A percentile compares a stretch with the other conserved stretches of the same genome.
Conservation (phyloP, 202 grass and related monocot genomes). For the Alloteropsis angusta region DNA sequence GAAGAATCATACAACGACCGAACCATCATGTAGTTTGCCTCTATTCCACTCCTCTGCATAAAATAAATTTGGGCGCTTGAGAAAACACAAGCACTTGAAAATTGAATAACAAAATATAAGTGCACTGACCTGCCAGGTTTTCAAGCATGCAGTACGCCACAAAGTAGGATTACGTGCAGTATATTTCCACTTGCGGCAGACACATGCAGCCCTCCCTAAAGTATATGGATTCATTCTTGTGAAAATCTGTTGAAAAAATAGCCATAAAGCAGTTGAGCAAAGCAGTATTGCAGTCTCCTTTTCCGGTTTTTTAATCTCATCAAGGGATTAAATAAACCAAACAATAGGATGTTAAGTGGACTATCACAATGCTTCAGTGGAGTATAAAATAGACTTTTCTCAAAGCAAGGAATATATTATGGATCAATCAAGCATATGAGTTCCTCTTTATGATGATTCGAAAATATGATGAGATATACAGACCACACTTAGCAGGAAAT, state of each 20-base stretch:
- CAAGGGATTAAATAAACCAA: neutral
- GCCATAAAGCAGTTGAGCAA: neutral
- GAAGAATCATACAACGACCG: constrained; percentile 65
- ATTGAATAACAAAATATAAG: constrained; percentile 19
- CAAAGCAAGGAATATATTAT: neutral
- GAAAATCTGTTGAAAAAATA: constrained; percentile 63
- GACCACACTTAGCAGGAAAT: neutral
- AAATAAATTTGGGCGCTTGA: neutral
- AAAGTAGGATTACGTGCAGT: constrained; percentile 71
- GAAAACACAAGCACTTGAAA: neutral
- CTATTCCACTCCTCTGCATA: constrained; percentile 59
- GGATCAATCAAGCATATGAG: constrained; percentile 5
- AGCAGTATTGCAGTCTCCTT: constrained; percentile 3
- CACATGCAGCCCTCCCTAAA: constrained; percentile 80
- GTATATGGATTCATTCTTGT: constrained; percentile 66
- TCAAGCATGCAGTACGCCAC: constrained; percentile 67
- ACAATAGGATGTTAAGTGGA: neutral
- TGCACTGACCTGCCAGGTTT: constrained; percentile 76
- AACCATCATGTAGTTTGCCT: constrained; percentile 62
- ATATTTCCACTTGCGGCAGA: constrained; percentile 93
- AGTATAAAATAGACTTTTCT: neutral
- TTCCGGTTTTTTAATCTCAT: neutral
- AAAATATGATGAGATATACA: constrained; percentile 3
- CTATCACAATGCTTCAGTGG: neutral
- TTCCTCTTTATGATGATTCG: neutral